These are phyloP conservation scores for Meira nashicola DNA, from an alignment of 1,284 basidiomycete species.

Conservation along the genomic window DNA sequence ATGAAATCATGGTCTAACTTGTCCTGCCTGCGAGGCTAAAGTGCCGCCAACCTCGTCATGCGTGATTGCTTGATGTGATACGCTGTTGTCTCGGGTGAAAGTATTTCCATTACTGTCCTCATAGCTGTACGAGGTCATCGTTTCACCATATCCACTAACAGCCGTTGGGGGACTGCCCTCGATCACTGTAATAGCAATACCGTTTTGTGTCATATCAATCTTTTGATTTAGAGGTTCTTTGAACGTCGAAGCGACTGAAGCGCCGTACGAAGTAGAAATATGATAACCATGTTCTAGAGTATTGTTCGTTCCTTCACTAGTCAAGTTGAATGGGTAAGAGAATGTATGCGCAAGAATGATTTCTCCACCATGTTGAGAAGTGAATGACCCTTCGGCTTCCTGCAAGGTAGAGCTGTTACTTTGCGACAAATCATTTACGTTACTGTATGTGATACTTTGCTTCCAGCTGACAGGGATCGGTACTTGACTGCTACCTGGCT, in stretches of 20 bases:
- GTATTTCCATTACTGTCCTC: neutral
- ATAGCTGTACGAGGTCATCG: neutral
- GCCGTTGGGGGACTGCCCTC: neutral
- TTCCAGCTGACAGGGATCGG: conserved; percentile 2
- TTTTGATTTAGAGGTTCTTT: conserved; percentile 2
- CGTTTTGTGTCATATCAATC: neutral
- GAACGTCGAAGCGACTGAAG: neutral
- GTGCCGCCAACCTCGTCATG: neutral
- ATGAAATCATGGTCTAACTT: neutral
- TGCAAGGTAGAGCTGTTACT: neutral
- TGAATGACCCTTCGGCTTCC: neutral
- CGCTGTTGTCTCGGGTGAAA: neutral
- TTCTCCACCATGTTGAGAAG: neutral
- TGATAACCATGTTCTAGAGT: conserved; percentile 4
- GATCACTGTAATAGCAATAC: neutral
- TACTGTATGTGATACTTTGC: conserved; percentile 2
- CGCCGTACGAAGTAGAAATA: neutral
- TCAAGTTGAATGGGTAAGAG: neutral
- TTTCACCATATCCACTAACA: neutral
- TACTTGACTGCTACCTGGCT: neutral
- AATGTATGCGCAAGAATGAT: neutral
- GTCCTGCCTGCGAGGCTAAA: neutral
- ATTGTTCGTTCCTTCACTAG: neutral
- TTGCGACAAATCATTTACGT: neutral
- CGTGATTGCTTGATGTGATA: neutral